Percentiles rank a stretch among this genome's conserved stretches.
Conservation (phyloP, 1,284 basidiomycete genomes). For the Cutaneotrichosporon mucoides region DNA sequence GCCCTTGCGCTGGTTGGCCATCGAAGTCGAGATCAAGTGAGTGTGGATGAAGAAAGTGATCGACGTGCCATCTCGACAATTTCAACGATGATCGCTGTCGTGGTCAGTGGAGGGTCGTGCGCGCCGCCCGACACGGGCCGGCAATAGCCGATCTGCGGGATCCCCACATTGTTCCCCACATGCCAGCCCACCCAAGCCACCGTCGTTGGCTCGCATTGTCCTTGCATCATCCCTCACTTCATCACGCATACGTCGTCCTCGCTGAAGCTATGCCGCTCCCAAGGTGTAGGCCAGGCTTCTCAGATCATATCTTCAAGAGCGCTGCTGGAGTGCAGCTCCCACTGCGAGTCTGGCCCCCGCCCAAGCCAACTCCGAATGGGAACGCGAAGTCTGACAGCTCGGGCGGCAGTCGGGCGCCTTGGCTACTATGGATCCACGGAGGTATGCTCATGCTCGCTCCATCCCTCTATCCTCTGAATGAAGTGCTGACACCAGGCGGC, state of each 20-base stretch:
- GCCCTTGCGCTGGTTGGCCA: too few relatives aligned
- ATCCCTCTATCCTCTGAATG: not conserved
- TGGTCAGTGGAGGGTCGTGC: too few relatives aligned
- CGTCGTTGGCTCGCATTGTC: too few relatives aligned
- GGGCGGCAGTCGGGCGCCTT: not conserved
- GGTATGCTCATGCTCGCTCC: conserved; percentile 9
- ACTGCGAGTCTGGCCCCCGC: conserved; percentile 30
- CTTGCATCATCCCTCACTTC: not conserved
- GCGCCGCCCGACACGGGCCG: too few relatives aligned
- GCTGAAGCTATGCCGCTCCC: conserved; percentile 1
- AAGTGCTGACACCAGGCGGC: conserved; percentile 7
- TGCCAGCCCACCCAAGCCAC: not conserved
- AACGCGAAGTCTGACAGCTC: not conserved
- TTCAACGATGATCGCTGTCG: too few relatives aligned
- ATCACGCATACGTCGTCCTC: not conserved
- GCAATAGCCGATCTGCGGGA: too few relatives aligned
- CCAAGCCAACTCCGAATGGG: not conserved
- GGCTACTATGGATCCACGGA: conserved; percentile 24
- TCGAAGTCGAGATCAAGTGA: too few relatives aligned
- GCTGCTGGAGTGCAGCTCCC: conserved; percentile 28
- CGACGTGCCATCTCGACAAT: too few relatives aligned
- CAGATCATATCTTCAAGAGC: conserved; percentile 30
- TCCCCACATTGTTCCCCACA: too few relatives aligned
- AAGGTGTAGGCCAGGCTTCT: conserved; percentile 19
- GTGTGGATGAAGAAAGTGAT: too few relatives aligned